Conservation (phyloP, 306 rosid species). For the Gleditsia sinensis region DNA sequence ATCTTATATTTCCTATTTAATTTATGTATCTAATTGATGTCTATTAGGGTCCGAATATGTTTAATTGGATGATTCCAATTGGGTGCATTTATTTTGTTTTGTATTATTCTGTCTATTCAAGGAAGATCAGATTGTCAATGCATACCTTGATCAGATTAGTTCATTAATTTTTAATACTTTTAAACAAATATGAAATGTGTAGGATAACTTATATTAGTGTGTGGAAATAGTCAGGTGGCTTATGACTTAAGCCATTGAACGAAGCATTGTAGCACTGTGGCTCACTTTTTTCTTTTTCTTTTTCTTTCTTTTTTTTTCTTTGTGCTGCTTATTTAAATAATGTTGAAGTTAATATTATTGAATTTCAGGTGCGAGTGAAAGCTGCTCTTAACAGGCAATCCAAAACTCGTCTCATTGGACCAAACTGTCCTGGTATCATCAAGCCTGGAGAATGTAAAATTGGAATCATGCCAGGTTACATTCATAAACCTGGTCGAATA, state of each 20-base stretch:
- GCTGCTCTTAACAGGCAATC: conserved; percentile 90
- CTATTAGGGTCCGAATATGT: background rate
- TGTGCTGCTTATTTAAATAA: conserved; percentile 7
- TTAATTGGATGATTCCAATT: background rate
- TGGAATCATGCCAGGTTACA: conserved; percentile 99
- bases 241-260: conserved; percentile 1
- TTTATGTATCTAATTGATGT: background rate
- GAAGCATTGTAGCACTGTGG: background rate
- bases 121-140: conserved; percentile 11
- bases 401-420: conserved; percentile 91
- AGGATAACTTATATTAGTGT: background rate
- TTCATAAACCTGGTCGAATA: conserved; percentile 95
- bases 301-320: conserved; percentile 9
- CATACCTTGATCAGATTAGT: background rate
- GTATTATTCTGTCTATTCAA: background rate
- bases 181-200: background rate
- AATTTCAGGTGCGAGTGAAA: conserved; percentile 87
- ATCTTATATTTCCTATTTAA: background rate
- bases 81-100: background rate
- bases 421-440: conserved; percentile 99
- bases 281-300: no score
- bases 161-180: background rate
- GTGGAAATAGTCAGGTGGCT: background rate
- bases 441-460: conserved; percentile 99
- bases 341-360: conserved; percentile 27